Evolutionary conservation across 371 early-diverging fungal species (phyloP), one percentile per base, ranked within the genome.

Genomic region (Mortierella sp.): DNA sequence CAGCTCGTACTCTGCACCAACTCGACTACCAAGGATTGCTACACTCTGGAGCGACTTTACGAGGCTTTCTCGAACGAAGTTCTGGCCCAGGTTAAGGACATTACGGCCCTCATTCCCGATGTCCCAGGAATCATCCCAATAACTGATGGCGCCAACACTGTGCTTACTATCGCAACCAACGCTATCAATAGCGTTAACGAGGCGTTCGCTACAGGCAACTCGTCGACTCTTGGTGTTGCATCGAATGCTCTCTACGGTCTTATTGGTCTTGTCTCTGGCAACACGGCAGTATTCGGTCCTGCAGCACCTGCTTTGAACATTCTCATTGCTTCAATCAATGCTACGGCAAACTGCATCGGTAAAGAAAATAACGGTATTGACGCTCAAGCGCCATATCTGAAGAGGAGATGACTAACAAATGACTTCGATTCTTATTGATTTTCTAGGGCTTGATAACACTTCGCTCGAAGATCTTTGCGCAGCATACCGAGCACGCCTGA

Each of bases 241-340:
- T 9, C 54, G 48, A 53, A n/a, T 2, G 16, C 39, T 40, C 34
- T 66, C 31, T 54, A 58, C 59, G 7, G 12, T n/a, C 44, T 58
- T 17, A 66, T 66, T n/a, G 53, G 54, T 10, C 14, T 13, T 5
- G 21, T 31, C 17, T 1, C 21, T 10, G 49, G 41, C 4, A 53
- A 48, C 29, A 21, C 19, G 24, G 31, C 0, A 6, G 9, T 24
- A 4, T 46, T 39, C 41, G 27, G 41, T n/a, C n/a, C n/a, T n/a
- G n/a, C n/a, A n/a, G n/a, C n/a, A n/a, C n/a, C n/a, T n/a, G n/a
- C n/a, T n/a, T n/a, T n/a, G n/a, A n/a, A n/a, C n/a, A n/a, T n/a
- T n/a, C n/a, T n/a, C n/a, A n/a, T n/a, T n/a, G n/a, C n/a, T n/a
- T n/a, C n/a, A n/a, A n/a, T n/a, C n/a, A n/a, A n/a, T n/a, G n/a